phyloP scores from a whole-genome alignment of 148 eudicot species.

The Chenopodium album region DNA sequence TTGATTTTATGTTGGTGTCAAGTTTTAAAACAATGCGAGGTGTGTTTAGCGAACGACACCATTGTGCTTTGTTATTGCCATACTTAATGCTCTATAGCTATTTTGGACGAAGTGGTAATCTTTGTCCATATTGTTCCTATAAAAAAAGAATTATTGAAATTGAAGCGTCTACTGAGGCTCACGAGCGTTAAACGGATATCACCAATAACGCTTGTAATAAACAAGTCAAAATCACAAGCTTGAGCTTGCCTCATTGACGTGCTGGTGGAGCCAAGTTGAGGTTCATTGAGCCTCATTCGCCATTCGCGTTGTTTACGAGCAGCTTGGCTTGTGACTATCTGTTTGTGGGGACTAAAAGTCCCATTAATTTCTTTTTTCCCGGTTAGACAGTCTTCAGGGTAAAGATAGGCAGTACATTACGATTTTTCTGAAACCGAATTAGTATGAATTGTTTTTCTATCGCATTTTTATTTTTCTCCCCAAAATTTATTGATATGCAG shows the following conservation, averaged over 20 bases:
- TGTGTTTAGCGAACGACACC: not conserved
- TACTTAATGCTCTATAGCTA: not conserved
- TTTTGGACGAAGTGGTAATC: not conserved
- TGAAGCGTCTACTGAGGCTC: not conserved
- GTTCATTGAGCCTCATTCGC: not conserved
- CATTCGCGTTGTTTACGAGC: not conserved
- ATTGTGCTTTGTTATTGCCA: not conserved
- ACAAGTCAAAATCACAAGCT: not conserved
- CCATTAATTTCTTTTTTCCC: not conserved
- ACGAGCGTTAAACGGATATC: not conserved
- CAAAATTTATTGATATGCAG: not conserved
- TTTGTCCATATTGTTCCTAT: not conserved
- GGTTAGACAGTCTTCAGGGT: not conserved
- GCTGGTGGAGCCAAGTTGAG: not conserved
- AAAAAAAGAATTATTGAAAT: too few relatives aligned
- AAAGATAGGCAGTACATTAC: not conserved
- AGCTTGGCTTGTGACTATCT: not conserved
- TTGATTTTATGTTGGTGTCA: too few relatives aligned
- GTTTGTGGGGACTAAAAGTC: not conserved
- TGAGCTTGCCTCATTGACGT: not conserved
- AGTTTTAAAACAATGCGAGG: not conserved
- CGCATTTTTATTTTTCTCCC: not conserved
- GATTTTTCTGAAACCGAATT: not conserved
- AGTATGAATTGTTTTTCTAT: not conserved
- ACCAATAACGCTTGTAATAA: not conserved